Evolutionary conservation across 305 asterid genomes (phyloP), one percentile per base, ranked within the genome.

Genomic region (Solanum chacoense): DNA sequence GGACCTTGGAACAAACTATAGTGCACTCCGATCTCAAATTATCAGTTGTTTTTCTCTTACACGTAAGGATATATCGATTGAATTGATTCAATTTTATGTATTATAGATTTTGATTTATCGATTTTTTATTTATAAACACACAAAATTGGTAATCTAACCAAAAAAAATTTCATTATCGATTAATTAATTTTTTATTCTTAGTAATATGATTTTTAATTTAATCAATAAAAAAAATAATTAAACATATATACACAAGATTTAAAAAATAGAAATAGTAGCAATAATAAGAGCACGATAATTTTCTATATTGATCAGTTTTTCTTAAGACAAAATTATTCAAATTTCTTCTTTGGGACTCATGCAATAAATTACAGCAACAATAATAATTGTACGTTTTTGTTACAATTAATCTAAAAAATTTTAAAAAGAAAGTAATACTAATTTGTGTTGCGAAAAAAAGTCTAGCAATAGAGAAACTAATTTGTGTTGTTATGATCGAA

Each of bases 151-250:
- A 1, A 22, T 3, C 4, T 6, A 55, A 55, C 0, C 1, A 55
- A 55, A 7, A 18, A 55, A 3, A 18, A 1, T 2, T 50, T 50
- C 8, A 50, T 50, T 18, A 50, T 18, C 0, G 0, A 18, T 55
- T 55, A 0, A 55, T 55, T 7, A 16, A 16, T 1, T 18, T 55
- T 55, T 55, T 18, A 7, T 18, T 18, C 0, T 55, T 55, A 55
- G 0, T 7, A 0, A 18, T 18, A 2, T 0, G 0, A 16, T 50
- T 50, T 2, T 55, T 16, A 16, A 0, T 55, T 18, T 55, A 55
- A 18, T 18, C 24, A 55, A 55, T 18, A 55, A 55, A 18, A 45
- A 45, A 16, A 45, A 42, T 45, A 0, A 1, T 50, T 7, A 7
- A 50, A 6, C 4, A 55, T 55, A 55, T 7, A 55, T 18, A 18